Percentiles rank a stretch among this genome's conserved stretches.
Conservation (phyloP, 2,329 filamentous ascomycete species). For the Tolypocladium endophyticum region DNA sequence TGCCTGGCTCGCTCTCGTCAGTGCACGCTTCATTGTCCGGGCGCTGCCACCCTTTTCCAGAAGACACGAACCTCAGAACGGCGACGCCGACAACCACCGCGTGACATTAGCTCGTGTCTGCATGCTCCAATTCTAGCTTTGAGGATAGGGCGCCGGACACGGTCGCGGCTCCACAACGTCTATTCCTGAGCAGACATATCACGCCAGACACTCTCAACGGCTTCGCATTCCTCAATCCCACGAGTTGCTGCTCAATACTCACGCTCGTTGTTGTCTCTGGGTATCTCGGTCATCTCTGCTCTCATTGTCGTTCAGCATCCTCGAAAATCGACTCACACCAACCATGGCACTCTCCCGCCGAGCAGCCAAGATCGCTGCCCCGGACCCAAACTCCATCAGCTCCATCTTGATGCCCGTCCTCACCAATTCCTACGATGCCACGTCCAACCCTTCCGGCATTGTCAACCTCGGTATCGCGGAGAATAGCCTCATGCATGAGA, state of each 20-base stretch:
- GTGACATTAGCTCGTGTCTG: not conserved
- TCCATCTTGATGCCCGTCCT: conserved; percentile 30
- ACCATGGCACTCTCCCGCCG: conserved; percentile 14
- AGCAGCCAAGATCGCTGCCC: conserved; percentile 15
- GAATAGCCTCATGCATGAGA: conserved; percentile 39
- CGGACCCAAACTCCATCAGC: conserved; percentile 8
- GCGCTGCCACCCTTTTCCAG: not conserved
- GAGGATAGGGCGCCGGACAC: not conserved
- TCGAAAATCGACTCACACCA: not conserved
- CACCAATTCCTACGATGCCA: conserved; percentile 29
- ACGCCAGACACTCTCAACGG: not conserved
- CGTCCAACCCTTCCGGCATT: conserved; percentile 30
- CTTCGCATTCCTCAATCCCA: not conserved
- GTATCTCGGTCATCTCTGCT: not conserved
- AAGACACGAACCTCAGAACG: not conserved
- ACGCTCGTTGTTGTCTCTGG: not conserved
- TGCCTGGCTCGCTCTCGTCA: not conserved
- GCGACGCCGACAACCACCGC: not conserved
- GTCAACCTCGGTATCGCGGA: conserved; percentile 42
- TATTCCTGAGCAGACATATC: not conserved
- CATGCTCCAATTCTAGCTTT: not conserved
- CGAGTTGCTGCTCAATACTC: not conserved
- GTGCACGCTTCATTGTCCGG: not conserved
- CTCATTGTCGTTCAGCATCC: not conserved
- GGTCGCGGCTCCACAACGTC: not conserved